A percentile compares a stretch with the other conserved stretches of the same genome.
Evolutionary conservation across 306 rosid species (phyloP).

Genomic region (Rosa multiflora): DNA sequence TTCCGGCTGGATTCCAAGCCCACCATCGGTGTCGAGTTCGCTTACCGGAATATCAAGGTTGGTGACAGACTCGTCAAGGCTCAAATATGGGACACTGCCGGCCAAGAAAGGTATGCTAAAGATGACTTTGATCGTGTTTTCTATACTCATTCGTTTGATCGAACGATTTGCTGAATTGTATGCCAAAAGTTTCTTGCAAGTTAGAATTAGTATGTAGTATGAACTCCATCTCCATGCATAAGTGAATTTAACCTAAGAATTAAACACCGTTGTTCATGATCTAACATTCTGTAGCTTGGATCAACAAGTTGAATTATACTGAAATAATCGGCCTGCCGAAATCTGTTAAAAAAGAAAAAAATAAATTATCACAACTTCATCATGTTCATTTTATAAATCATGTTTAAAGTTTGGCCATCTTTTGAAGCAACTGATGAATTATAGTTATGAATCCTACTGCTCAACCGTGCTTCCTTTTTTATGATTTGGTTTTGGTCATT

Average conservation of each 20-base stretch:
- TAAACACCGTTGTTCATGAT: not conserved
- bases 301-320: not conserved
- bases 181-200: not conserved
- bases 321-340: not conserved
- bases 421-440: constrained; percentile 12
- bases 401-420: not conserved
- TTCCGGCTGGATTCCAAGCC: constrained; percentile 81
- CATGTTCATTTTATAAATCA: not conserved
- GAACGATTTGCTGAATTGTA: not conserved
- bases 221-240: not conserved
- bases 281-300: not conserved
- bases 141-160: not conserved
- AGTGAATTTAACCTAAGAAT: not conserved
- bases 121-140: not conserved
- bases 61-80: constrained; percentile 75
- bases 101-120: constrained; percentile 75
- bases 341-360: not conserved
- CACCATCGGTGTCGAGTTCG: constrained; percentile 92
- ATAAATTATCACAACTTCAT: not conserved
- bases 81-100: constrained; percentile 98
- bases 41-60: constrained; percentile 75
- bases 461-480: not conserved
- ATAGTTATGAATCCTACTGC: not conserved
- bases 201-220: not conserved
- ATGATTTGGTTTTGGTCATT: not conserved